phyloP scores from a whole-genome alignment of 345 rosid species.

The Trapa incisa region DNA sequence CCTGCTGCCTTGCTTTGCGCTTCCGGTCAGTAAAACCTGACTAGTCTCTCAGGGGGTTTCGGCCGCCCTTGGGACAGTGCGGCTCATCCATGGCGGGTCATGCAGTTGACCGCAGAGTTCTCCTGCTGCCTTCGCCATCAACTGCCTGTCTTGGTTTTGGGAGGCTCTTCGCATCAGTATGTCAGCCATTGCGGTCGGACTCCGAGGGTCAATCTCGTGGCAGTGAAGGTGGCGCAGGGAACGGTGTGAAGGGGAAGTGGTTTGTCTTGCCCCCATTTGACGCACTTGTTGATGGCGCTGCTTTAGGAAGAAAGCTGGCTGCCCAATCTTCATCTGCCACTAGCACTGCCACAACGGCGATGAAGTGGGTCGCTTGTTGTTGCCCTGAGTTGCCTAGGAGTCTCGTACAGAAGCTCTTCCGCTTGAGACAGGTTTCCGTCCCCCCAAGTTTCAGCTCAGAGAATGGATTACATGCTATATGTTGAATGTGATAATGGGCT shows the following conservation, averaged over 20 bases:
- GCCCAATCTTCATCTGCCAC: conserved; percentile 5
- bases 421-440: conserved; percentile 60
- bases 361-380: conserved; percentile 73
- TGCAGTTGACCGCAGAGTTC: conserved; percentile 26
- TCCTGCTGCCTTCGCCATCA: conserved; percentile 7
- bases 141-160: not conserved
- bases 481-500: not conserved
- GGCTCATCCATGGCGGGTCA: conserved; percentile 12
- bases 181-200: conserved; percentile 12
- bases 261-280: conserved; percentile 56
- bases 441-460: not conserved
- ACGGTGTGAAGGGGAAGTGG: conserved; percentile 38
- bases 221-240: not conserved
- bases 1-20: not conserved
- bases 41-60: not conserved
- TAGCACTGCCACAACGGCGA: conserved; percentile 39
- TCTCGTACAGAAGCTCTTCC: conserved; percentile 79
- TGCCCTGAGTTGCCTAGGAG: conserved; percentile 78
- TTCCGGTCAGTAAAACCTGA: not conserved
- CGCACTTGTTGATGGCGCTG: conserved; percentile 27
- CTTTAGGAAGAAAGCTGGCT: conserved; percentile 35
- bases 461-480: not conserved
- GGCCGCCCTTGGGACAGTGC: not conserved
- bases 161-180: not conserved
- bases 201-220: conserved; percentile 10